A percentile compares a stretch with the other conserved stretches of the same genome.
Conservation (phyloP, 1,284 basidiomycete species). For the Papiliotrema flavescens region DNA sequence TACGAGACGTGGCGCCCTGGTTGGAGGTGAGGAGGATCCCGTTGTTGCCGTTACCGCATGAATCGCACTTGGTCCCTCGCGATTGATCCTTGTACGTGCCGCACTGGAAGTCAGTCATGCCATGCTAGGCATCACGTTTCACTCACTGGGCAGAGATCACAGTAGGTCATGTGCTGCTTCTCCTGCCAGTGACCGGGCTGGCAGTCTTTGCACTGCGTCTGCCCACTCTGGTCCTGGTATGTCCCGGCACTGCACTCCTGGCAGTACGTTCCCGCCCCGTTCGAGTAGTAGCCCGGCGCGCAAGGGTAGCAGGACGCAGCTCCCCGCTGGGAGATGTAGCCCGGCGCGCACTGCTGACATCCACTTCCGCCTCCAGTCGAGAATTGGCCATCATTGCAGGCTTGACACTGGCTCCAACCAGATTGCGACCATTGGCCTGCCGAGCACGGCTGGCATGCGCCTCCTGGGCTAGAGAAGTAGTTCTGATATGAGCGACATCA, state of each 20-base stretch:
- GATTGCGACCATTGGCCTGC: neutral
- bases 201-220: neutral
- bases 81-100: neutral
- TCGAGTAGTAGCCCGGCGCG: neutral
- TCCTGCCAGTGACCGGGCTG: neutral
- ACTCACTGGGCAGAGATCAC: slow-evolving; percentile 3
- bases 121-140: neutral
- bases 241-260: neutral
- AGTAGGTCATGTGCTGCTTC: neutral
- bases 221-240: neutral
- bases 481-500: neutral
- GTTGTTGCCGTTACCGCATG: neutral
- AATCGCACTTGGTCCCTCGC: neutral
- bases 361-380: neutral
- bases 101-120: neutral
- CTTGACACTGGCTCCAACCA: neutral
- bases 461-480: neutral
- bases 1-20: neutral
- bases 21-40: neutral
- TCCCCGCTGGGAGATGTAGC: neutral
- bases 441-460: neutral
- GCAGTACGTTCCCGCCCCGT: neutral
- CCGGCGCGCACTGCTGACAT: neutral
- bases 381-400: neutral
- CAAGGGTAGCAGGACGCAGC: slow-evolving; percentile 1